Evolutionary conservation across 1,284 basidiomycete genomes (phyloP).

Genomic region (Pseudomicrostroma phylloplanum): DNA sequence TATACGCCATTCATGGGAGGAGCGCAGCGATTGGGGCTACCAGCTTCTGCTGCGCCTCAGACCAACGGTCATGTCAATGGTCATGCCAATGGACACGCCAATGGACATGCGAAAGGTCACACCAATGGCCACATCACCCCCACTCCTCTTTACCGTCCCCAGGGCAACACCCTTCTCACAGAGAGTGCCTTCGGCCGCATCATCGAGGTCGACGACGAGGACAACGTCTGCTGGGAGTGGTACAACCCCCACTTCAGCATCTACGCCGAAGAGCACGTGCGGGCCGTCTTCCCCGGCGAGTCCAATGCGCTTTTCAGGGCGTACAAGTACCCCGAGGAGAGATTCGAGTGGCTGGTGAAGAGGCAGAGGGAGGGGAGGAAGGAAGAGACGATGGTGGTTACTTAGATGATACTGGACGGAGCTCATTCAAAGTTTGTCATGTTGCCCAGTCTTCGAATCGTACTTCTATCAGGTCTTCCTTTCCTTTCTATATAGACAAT

Average conservation of each 20-base stretch:
- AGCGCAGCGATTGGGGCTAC: not conserved
- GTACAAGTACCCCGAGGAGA: conserved; percentile 5
- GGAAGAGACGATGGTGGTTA: no score
- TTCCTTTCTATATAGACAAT: no score
- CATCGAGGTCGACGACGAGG: conserved; percentile 1
- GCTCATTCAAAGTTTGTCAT: no score
- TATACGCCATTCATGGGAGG: conserved; percentile 6
- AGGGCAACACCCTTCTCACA: not conserved
- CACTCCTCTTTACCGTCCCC: not conserved
- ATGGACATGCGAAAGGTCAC: no score
- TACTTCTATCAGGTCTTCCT: no score
- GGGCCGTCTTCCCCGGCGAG: conserved; percentile 3
- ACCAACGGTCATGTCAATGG: no score
- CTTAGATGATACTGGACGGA: no score
- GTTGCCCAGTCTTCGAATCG: no score
- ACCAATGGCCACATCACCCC: no score
- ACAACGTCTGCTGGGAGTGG: not conserved
- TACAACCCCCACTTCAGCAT: not conserved
- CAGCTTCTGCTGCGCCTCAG: not conserved
- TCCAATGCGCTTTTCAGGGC: conserved; percentile 6
- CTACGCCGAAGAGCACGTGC: not conserved
- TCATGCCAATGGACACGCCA: no score
- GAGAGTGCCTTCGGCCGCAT: not conserved
- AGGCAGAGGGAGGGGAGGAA: no score
- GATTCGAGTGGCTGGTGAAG: not conserved